A percentile compares a stretch with the other conserved stretches of the same genome.
Evolutionary conservation across 2,329 filamentous ascomycete species (phyloP).

Genomic region (Drechslerella coelobrocha): DNA sequence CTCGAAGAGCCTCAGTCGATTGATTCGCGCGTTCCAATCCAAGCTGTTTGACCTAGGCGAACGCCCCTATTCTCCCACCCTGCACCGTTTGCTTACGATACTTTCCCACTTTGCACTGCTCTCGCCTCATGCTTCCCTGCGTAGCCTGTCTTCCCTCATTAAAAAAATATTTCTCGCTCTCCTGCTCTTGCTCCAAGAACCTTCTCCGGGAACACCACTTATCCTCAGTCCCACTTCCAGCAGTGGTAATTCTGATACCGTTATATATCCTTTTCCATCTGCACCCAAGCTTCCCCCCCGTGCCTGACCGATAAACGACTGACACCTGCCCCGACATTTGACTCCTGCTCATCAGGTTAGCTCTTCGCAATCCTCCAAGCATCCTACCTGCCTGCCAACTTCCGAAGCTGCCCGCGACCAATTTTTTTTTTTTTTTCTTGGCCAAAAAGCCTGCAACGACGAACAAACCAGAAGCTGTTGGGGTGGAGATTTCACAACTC

Average conservation of each 20-base stretch:
- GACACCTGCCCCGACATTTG: not conserved
- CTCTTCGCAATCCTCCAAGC: too few species aligned
- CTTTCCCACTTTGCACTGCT: constrained; percentile 37
- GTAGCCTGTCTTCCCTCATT: constrained; percentile 22
- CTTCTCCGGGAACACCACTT: constrained; percentile 4
- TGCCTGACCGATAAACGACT: not conserved
- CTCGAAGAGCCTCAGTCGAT: not conserved
- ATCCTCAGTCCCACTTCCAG: not conserved
- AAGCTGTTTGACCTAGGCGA: constrained; percentile 7
- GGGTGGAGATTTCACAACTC: not conserved
- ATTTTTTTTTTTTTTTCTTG: not conserved
- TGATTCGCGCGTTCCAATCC: not conserved
- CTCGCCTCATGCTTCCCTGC: constrained; percentile 22
- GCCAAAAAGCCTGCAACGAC: not conserved
- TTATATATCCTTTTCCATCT: constrained; percentile 4
- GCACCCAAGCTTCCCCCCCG: not conserved
- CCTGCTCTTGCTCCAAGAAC: constrained; percentile 2
- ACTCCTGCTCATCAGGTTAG: not conserved
- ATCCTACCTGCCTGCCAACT: too few species aligned
- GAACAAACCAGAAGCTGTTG: not conserved
- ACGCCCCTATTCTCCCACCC: constrained; percentile 34
- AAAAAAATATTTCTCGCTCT: constrained; percentile 21
- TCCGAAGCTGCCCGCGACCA: constrained; percentile 1
- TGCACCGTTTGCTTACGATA: constrained; percentile 43
- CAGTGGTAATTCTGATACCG: not conserved